These are phyloP conservation scores for Colletotrichum musae DNA, from an alignment of 2,329 filamentous ascomycete species.

Conservation along the genomic window DNA sequence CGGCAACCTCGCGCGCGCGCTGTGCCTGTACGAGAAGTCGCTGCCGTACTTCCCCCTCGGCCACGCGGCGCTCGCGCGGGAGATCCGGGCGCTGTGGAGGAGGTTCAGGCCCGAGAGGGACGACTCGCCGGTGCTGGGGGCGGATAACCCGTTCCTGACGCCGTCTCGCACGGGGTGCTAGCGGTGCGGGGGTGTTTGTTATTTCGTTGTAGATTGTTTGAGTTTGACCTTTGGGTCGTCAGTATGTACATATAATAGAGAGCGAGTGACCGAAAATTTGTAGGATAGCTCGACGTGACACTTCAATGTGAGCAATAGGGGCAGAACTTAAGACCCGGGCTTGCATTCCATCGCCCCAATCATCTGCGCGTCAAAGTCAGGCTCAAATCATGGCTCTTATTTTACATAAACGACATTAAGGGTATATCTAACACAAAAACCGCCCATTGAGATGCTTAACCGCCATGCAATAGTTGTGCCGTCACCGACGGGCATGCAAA, in stretches of 20 bases:
- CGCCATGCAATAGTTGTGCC: background rate
- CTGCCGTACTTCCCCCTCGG: conserved; percentile 2
- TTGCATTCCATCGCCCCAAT: no score
- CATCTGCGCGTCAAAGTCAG: no score
- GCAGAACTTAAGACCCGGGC: no score
- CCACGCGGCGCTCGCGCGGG: background rate
- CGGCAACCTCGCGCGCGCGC: background rate
- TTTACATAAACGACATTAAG: conserved; percentile 14
- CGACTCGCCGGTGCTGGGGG: background rate
- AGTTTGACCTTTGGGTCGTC: no score
- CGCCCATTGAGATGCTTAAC: conserved; percentile 9
- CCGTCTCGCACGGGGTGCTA: background rate
- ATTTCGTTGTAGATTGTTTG: no score
- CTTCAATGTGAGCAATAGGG: no score
- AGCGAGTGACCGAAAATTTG: no score
- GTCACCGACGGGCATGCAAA: background rate
- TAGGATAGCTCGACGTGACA: no score
- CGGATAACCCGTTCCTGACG: background rate
- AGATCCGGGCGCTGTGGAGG: background rate
- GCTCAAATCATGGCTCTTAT: background rate
- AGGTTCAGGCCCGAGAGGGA: background rate
- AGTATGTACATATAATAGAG: no score
- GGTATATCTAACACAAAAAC: conserved; percentile 31
- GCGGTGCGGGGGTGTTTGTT: background rate
- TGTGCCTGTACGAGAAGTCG: conserved; percentile 13